Evolutionary conservation across 2,329 filamentous ascomycete species (phyloP), one percentile per base, ranked within the genome.

Genomic region (Colletotrichum orchidophilum): DNA sequence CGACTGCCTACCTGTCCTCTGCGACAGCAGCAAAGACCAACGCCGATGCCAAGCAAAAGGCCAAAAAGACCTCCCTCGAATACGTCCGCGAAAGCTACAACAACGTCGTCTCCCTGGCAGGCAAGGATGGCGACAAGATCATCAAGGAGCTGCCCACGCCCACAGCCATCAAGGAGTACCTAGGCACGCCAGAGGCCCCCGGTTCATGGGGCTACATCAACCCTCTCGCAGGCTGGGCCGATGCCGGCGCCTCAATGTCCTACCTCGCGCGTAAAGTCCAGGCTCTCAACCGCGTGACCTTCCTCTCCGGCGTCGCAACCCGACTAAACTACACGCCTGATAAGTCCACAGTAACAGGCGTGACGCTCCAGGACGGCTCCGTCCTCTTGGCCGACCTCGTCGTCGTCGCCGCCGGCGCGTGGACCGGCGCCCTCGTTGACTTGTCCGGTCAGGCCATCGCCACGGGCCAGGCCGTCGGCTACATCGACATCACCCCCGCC

Each of bases 401-500:
- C 39, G 85, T 98, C 66, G 86, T 97, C 2, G 95, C 96, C 0
- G 91, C 95, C 0, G 96, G 96, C 18, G 95, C 96, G 5, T 98
- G 96, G 95, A 94, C 93, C 2, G 89, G 91, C 2, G 87, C 88
- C 1, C 86, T 98, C 26, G 83, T 98, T 66, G 93, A 97, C 80
- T 84, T 98, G 1, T 86, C 91, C 57, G 94, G 94, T 29, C 89
- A 93, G 54, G 91, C 91, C 49, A 88, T 92, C 73, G 93, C 95
- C 2, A 97, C 94, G 0, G 96, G 94, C 15, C 96, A 98, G 77
- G 88, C 90, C 0, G 79, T 98, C 29, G 92, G 88, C 13, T 98
- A 97, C 82, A 84, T 97, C 74, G 86, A 90, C 73, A 87, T 98
- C 75, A 92, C 90, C 0, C 83, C 89, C 18, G 87, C 88, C 5